A percentile compares a stretch with the other conserved stretches of the same genome.
These are phyloP conservation scores for Hyparrhenia diplandra DNA, from an alignment of 176 grass and related monocot species.

Conservation along the genomic window DNA sequence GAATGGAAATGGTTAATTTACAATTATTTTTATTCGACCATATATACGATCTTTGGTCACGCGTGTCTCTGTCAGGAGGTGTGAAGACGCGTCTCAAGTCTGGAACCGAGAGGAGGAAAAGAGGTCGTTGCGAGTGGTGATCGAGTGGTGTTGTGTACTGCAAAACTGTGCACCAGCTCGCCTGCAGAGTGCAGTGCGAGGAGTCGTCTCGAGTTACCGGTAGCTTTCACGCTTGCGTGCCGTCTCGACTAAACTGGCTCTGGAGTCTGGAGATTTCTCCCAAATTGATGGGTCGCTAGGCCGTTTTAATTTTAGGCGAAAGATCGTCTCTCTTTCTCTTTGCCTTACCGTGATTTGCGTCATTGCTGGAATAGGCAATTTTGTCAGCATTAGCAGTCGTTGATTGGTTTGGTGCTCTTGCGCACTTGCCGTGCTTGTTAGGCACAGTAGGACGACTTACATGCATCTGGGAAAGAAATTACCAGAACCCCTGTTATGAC, in stretches of 20 bases:
- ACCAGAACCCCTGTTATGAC: not conserved
- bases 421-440: not conserved
- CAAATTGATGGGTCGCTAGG: not conserved
- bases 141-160: not conserved
- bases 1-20: not conserved
- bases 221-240: conserved; percentile 31
- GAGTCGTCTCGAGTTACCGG: not conserved
- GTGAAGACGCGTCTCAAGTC: not conserved
- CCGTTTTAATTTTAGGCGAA: not conserved
- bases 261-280: not conserved
- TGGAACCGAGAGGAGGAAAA: not conserved
- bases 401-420: not conserved
- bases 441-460: not conserved
- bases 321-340: not conserved
- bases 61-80: conserved; percentile 2
- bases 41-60: not conserved
- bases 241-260: not conserved
- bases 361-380: conserved; percentile 31
- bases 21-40: not conserved
- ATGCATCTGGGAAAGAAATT: not conserved
- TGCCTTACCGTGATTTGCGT: conserved; percentile 19
- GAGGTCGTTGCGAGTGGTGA: not conserved
- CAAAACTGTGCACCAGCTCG: not conserved
- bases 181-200: not conserved
- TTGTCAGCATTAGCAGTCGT: not conserved